Base-by-base conservation (phyloP, 1,284 basidiomycete species). In the Microbotryomycetes sp. region DNA sequence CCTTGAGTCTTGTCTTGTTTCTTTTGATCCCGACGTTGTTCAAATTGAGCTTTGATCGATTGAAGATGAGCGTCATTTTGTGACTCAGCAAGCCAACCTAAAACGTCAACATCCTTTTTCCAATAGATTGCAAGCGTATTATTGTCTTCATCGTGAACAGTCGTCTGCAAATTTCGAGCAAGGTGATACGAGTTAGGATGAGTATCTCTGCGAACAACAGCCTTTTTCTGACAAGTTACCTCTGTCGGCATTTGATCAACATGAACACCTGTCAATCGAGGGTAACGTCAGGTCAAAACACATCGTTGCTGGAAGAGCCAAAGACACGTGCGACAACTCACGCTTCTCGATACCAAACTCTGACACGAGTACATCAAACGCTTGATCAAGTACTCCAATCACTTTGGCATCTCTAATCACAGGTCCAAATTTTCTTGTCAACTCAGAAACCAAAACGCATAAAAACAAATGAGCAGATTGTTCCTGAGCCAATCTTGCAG, bases 241-340 rank as follows among this genome's bases (percentile, higher is more conserved):
- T 93, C 89, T 59, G 94, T 89, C 19, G 96, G 94, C 86, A 99
- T 96, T 78, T 97, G 92, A 76, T 98, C 96, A 52, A 94, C 89
- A 73, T 98, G 94, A 2, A 77, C 71, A n/a, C 16, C 30, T 2
- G 4, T 7, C 2, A 1, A n/a, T n/a, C n/a, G n/a, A n/a, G n/a
- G n/a, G n/a, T n/a, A n/a, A n/a, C n/a, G n/a, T n/a, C n/a, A n/a
- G n/a, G n/a, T n/a, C n/a, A n/a, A n/a, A n/a, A n/a, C n/a, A n/a
- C n/a, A n/a, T n/a, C n/a, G n/a, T n/a, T n/a, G n/a, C n/a, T n/a
- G n/a, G n/a, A n/a, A n/a, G n/a, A n/a, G n/a, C n/a, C n/a, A n/a
- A n/a, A n/a, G n/a, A n/a, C n/a, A n/a, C n/a, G 3, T 57, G 9
- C 29, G 29, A 36, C 49, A 42, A 51, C n/a, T 58, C 92, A 52